Evolutionary conservation across 164 flowering plant genomes (phyloP), one percentile per base, ranked within the genome.

Genomic region (Kalanchoe fedtschenkoi): DNA sequence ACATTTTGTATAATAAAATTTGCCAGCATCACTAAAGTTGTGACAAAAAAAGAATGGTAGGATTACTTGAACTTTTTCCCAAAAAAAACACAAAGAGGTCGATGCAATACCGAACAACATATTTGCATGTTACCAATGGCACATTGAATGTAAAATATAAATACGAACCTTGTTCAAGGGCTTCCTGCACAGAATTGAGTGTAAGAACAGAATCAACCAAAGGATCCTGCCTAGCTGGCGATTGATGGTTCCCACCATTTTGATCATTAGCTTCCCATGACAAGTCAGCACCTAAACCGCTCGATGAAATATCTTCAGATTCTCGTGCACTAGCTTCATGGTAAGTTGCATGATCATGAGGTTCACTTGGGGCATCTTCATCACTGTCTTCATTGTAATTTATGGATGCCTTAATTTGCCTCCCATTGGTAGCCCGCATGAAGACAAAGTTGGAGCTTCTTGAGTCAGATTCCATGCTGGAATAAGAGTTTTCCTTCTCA

Each of bases 381-480:
- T 71, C 77, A 41, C 76, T 74, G 38, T 75, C 83, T 53, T 72
- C 77, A 41, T 77, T 76, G 66, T 78, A 77, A 71, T 72, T 77
- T 16, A 61, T 64, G 17, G 69, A 68, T 39, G 61, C 70, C 42
- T 74, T 79, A 44, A 66, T 64, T 54, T 73, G 77, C 46, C 74
- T 75, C 33, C 85, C 80, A 55, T 77, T 80, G 62, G 73, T 76
- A 21, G 64, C 81, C 70, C 71, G 85, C 66, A 58, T 47, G 77
- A 79, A 80, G 30, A 76, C 65, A 66, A 74, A 72, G 65, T 79
- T 77, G 65, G 84, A 80, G 83, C 88, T 82, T 74, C 84, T 82
- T 2, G 83, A 77, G 71, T 89, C 93, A 74, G 96, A 87, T 67
- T 85, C 96, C 69, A 80, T 53, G 74, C 91, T 85, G 65, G 91